These are phyloP conservation scores for Fusarium sp. DNA, from an alignment of 2,329 filamentous ascomycete genomes.

Conservation along the genomic window DNA sequence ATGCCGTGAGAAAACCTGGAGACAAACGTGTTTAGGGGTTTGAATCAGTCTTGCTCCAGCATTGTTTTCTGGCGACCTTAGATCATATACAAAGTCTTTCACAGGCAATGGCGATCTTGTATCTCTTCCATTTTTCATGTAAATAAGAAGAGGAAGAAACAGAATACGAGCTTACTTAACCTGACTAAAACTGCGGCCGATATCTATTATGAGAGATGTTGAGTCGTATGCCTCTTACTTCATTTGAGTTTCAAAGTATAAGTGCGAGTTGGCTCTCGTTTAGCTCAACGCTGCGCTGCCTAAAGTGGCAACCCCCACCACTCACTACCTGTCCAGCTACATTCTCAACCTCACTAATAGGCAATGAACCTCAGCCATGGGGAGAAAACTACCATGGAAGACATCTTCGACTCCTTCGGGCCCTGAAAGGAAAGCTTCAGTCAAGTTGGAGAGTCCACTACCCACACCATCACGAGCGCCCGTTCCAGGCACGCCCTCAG, in stretches of 20 bases:
- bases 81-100: background rate
- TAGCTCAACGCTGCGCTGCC: constrained; percentile 7
- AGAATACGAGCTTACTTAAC: background rate
- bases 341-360: background rate
- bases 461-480: constrained; percentile 1
- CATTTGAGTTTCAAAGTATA: background rate
- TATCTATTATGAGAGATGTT: background rate
- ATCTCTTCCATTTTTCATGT: background rate
- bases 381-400: constrained; percentile 63
- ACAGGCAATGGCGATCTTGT: background rate
- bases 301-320: constrained; percentile 17
- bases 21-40: background rate
- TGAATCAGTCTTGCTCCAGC: background rate
- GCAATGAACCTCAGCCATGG: constrained; percentile 49
- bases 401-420: constrained; percentile 35
- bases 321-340: background rate
- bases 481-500: constrained; percentile 5
- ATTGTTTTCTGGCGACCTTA: background rate
- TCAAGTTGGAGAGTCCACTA: constrained; percentile 15
- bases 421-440: constrained; percentile 1
- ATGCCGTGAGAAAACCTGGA: background rate
- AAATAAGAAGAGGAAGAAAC: background rate
- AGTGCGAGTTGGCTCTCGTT: background rate
- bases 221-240: background rate
- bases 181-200: background rate